Evolutionary conservation across 78 protist genomes (phyloP), one percentile per base, ranked within the genome.

Genomic region (Neovahlkampfia damariscottae): DNA sequence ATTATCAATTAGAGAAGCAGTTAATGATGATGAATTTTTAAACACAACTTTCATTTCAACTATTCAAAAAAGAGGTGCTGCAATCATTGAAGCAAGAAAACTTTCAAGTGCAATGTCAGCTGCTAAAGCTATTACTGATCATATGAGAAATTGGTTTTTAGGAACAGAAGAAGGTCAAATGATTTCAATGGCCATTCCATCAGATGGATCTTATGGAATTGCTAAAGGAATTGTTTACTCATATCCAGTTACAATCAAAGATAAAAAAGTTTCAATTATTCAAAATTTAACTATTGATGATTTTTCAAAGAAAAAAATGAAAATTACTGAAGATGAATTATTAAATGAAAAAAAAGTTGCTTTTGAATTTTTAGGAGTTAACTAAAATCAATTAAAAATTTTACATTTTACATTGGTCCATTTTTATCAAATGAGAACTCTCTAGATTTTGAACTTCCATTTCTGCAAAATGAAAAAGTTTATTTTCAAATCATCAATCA

Each of bases 11-110:
- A 38, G 76, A 38, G 66, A 3, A 5, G 76, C 76, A 3, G 76
- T 36, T 41, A 72, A 72, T 3, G 76, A 3, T 5, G 40, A 72
- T 41, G 40, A 41, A 5, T 72, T 7, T 41, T 71, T 86, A 34
- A 41, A 71, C 27, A 73, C 75, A 58, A 83, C 76, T 9, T 84
- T 90, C 59, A 41, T 95, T 38, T 68, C 82, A 67, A 37, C 69
- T 8, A 92, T 93, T 39, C 96, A 91, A 83, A 31, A 73, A 39
- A 90, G 99, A 59, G 99, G 99, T 62, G 94, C 91, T 10, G 96
- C 88, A 10, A 82, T 95, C 70, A 84, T 92, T 72, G 40, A 36
- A 34, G 84, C 84, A 3, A 82, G 91, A 62, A 78, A 85, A 76
- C 74, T 88, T 29, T 80, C 88, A n/a, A 74, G 85, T 2, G 95